A percentile compares a stretch with the other conserved stretches of the same genome.
Evolutionary conservation across 2,329 filamentous ascomycete genomes (phyloP).

Genomic region (Fusarium albidum): DNA sequence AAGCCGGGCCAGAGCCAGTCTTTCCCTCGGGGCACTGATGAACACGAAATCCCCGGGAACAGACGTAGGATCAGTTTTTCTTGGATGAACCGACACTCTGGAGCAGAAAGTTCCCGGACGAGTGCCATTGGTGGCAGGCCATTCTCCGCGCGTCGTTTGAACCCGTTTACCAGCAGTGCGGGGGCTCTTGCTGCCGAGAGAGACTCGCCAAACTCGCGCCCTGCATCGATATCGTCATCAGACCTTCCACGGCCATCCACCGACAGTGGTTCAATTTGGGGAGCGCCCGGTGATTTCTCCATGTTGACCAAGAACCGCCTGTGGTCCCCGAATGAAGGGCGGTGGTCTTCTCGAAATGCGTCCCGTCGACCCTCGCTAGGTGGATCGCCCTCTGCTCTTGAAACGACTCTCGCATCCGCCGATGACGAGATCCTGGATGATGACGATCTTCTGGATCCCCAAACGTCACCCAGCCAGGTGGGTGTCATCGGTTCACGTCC

Average conservation of each 20-base stretch:
- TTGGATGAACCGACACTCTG: slow-evolving; percentile 67
- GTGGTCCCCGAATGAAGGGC: slow-evolving; percentile 69
- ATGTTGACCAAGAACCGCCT: slow-evolving; percentile 64
- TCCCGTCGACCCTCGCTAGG: slow-evolving; percentile 85
- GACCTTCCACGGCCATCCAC: slow-evolving; percentile 81
- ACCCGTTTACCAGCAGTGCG: slow-evolving; percentile 60
- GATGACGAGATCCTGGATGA: slow-evolving; percentile 71
- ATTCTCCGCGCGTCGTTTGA: slow-evolving; percentile 54
- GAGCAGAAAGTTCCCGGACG: slow-evolving; percentile 48
- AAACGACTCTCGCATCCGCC: slow-evolving; percentile 68
- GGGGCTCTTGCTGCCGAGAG: slow-evolving; percentile 60
- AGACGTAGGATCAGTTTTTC: slow-evolving; percentile 67
- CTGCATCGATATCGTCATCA: slow-evolving; percentile 72
- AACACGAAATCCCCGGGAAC: slow-evolving; percentile 59
- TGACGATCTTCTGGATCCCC: slow-evolving; percentile 61
- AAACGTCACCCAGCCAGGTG: slow-evolving; percentile 64
- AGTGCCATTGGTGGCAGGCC: slow-evolving; percentile 44
- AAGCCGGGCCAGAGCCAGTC: slow-evolving; percentile 80
- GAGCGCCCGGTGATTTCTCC: slow-evolving; percentile 57
- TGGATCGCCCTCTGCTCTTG: slow-evolving; percentile 71
- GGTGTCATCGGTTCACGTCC: slow-evolving; percentile 85
- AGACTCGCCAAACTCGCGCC: slow-evolving; percentile 68
- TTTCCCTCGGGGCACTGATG: slow-evolving; percentile 70
- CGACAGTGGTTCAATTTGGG: slow-evolving; percentile 80
- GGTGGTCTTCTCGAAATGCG: slow-evolving; percentile 69